Conservation (phyloP, 208 protist genomes). For the Leishmania major region DNA sequence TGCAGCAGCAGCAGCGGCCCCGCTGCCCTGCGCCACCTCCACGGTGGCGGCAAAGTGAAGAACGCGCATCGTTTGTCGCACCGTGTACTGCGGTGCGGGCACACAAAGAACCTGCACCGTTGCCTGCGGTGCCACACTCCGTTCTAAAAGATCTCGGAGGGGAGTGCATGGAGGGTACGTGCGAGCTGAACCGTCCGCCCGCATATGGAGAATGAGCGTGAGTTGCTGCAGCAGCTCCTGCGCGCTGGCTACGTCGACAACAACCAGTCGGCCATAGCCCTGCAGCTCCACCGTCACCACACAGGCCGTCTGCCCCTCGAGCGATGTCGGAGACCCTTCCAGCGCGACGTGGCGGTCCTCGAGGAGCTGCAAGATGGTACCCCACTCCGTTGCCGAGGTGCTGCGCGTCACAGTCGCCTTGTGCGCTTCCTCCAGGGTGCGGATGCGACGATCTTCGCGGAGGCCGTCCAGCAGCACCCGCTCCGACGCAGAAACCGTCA, state of each 20-base stretch:
- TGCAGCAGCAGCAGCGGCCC: no score
- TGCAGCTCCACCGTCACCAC: constrained; percentile 64
- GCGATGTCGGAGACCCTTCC: constrained; percentile 18
- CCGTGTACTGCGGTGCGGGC: constrained; percentile 39
- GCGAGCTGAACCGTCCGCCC: constrained; percentile 23
- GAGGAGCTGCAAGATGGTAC: constrained; percentile 43
- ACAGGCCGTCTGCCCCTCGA: constrained; percentile 56
- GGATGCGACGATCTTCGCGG: constrained; percentile 34
- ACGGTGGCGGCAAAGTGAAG: constrained; percentile 58
- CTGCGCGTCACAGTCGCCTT: constrained; percentile 27
- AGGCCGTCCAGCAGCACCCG: constrained; percentile 58
- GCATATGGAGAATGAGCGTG: constrained; percentile 52
- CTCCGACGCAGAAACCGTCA: constrained; percentile 52
- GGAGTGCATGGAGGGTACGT: constrained; percentile 55
- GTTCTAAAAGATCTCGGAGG: constrained; percentile 35
- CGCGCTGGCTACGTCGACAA: constrained; percentile 63
- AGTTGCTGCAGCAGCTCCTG: constrained; percentile 60
- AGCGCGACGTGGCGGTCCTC: constrained; percentile 47
- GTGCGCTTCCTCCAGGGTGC: constrained; percentile 33
- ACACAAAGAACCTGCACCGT: constrained; percentile 62
- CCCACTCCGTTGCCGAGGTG: constrained; percentile 53
- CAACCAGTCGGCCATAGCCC: constrained; percentile 47
- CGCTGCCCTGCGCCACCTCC: constrained; percentile 8
- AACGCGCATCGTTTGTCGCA: constrained; percentile 58
- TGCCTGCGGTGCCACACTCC: constrained; percentile 34